phyloP scores from a whole-genome alignment of 345 rosid genomes.

The Excoecaria agallocha region DNA sequence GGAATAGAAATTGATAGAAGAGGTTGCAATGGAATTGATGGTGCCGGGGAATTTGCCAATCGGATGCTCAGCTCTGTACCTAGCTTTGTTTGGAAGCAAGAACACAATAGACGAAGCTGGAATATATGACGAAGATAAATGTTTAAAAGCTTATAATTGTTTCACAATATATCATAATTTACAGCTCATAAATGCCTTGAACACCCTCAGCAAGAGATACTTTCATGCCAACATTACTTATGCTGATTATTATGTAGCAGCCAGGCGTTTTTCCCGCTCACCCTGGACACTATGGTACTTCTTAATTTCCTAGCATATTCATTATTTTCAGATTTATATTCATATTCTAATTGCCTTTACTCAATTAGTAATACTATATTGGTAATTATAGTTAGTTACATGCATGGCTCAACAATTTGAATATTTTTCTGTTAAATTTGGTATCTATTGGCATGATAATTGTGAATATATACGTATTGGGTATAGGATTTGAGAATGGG shows the following conservation, averaged over 20 bases:
- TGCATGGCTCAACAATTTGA: no score
- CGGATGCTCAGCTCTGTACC: slow-evolving; percentile 59
- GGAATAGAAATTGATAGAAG: slow-evolving; percentile 59
- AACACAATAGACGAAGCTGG: slow-evolving; percentile 29
- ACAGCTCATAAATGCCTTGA: slow-evolving; percentile 40
- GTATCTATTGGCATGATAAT: no score
- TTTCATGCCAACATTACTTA: slow-evolving; percentile 40
- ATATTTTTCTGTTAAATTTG: no score
- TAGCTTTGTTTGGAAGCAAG: slow-evolving; percentile 43
- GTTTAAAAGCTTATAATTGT: slow-evolving; percentile 44
- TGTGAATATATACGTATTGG: no score
- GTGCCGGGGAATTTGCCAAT: slow-evolving; percentile 69
- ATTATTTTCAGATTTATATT: no score
- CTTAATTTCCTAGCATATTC: no score
- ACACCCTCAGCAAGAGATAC: slow-evolving; percentile 35
- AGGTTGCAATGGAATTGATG: slow-evolving; percentile 59
- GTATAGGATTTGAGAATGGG: slow-evolving; percentile 44
- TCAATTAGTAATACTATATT: no score
- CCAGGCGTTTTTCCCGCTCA: slow-evolving; percentile 17
- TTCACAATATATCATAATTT: slow-evolving; percentile 51
- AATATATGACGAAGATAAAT: slow-evolving; percentile 53
- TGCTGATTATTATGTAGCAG: slow-evolving; percentile 21
- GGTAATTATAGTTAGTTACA: no score
- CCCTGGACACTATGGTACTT: slow-evolving; percentile 47
- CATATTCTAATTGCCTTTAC: no score